phyloP scores from a whole-genome alignment of 2,329 filamentous ascomycete species.

The Geoglossum cookeanum region DNA sequence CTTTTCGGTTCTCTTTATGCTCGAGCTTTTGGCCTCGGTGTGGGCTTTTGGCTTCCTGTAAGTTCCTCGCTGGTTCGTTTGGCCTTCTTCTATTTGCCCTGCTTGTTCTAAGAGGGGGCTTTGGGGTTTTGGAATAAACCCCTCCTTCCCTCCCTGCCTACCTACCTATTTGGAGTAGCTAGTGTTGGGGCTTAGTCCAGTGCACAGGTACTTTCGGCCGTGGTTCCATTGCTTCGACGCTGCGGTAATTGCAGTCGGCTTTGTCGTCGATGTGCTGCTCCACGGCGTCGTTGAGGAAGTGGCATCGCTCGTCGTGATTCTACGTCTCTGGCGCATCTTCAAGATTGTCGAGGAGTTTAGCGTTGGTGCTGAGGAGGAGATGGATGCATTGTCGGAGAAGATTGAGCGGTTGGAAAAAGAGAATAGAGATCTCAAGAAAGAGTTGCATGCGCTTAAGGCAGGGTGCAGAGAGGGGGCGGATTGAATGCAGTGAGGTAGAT shows the following conservation, averaged over 20 bases:
- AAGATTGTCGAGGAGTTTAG: conserved; percentile 53
- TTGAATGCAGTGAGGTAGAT: too few species aligned
- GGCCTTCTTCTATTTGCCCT: too few species aligned
- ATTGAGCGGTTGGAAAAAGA: conserved; percentile 33
- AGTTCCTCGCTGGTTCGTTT: conserved; percentile 12
- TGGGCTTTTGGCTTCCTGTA: conserved; percentile 43
- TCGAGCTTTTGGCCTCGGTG: conserved; percentile 38
- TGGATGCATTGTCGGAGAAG: conserved; percentile 35
- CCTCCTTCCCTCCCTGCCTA: too few species aligned
- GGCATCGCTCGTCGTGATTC: conserved; percentile 43
- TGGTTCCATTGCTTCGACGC: conserved; percentile 48
- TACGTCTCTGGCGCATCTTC: conserved; percentile 49
- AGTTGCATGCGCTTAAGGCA: conserved; percentile 6
- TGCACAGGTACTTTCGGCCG: conserved; percentile 32
- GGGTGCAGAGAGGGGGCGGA: conserved; percentile 2
- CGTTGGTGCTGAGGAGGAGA: conserved; percentile 41
- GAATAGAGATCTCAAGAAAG: conserved; percentile 27
- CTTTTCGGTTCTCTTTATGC: conserved; percentile 45
- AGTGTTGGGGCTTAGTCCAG: too few species aligned
- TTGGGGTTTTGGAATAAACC: background rate
- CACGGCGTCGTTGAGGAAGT: conserved; percentile 42
- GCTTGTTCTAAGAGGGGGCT: too few species aligned
- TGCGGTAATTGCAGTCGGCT: conserved; percentile 39
- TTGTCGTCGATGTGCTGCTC: conserved; percentile 41
- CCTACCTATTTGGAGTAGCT: too few species aligned